Evolutionary conservation across 2,329 filamentous ascomycete genomes (phyloP).

Genomic region (Cladophialophora bantiana): DNA sequence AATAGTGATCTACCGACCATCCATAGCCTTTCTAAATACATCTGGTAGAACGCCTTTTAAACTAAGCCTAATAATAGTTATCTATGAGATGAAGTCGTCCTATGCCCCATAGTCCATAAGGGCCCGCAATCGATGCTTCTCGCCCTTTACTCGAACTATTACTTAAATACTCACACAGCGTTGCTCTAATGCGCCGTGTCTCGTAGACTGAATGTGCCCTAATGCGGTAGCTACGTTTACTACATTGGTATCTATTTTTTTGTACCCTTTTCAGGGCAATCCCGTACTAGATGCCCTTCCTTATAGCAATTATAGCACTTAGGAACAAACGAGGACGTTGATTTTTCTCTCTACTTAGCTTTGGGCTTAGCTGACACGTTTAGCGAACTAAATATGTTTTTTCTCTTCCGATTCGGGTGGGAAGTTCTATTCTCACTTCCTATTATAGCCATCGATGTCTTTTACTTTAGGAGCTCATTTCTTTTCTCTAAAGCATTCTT

Average conservation of each 20-base stretch:
- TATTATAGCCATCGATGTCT: background rate
- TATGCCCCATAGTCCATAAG: background rate
- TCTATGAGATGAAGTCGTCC: background rate
- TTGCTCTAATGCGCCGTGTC: background rate
- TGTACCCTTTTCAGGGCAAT: background rate
- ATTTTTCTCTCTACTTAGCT: background rate
- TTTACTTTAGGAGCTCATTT: background rate
- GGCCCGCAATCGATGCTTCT: background rate
- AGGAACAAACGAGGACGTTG: background rate
- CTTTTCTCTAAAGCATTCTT: background rate
- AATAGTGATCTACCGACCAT: background rate
- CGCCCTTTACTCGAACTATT: background rate
- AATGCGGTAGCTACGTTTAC: background rate
- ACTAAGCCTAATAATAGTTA: background rate
- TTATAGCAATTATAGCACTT: background rate
- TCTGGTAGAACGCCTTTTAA: background rate
- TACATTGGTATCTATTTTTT: background rate
- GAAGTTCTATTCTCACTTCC: no score
- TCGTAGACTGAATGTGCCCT: background rate
- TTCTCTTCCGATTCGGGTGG: background rate
- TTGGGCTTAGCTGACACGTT: background rate
- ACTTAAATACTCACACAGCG: background rate
- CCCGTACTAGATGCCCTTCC: background rate
- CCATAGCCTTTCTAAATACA: background rate
- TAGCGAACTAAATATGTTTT: background rate